A percentile compares a stretch with the other conserved stretches of the same genome.
Evolutionary conservation across 2,329 filamentous ascomycete genomes (phyloP).

Genomic region (Polytolypa hystricis): DNA sequence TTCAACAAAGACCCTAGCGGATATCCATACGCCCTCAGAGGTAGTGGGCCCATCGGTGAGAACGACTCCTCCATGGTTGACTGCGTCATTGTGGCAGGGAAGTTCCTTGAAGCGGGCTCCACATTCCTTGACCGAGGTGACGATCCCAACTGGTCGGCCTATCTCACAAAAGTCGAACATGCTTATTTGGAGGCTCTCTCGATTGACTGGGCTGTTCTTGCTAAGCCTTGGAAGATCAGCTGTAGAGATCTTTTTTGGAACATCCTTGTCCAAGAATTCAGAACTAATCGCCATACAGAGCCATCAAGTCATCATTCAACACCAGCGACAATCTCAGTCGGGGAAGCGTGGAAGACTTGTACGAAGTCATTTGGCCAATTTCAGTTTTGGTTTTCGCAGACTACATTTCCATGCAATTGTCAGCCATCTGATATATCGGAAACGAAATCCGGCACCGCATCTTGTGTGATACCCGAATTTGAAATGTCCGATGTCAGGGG

Average conservation of each 20-base stretch:
- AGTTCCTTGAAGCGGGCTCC: conserved; percentile 26
- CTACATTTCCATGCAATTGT: neutral
- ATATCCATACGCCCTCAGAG: conserved; percentile 16
- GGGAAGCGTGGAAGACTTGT: conserved; percentile 16
- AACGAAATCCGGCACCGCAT: neutral
- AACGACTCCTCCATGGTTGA: conserved; percentile 20
- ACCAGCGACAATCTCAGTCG: neutral
- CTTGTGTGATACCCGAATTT: neutral
- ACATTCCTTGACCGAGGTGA: conserved; percentile 20
- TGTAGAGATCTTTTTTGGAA: conserved; percentile 15
- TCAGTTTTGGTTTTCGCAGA: conserved; percentile 9
- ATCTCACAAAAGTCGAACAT: conserved; percentile 13
- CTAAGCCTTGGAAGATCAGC: conserved; percentile 6
- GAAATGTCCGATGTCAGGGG: neutral
- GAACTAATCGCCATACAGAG: neutral
- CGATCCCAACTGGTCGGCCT: conserved; percentile 10
- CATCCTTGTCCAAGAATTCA: neutral
- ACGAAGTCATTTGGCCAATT: conserved; percentile 22
- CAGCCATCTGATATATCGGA: neutral
- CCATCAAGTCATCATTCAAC: neutral
- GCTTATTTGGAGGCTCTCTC: conserved; percentile 20
- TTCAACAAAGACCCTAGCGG: conserved; percentile 16
- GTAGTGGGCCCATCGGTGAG: conserved; percentile 20
- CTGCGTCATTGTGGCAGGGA: conserved; percentile 24
- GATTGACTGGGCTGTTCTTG: conserved; percentile 21